Base-by-base conservation (phyloP, 2,329 filamentous ascomycete genomes). In the Colletotrichum viniferum region DNA sequence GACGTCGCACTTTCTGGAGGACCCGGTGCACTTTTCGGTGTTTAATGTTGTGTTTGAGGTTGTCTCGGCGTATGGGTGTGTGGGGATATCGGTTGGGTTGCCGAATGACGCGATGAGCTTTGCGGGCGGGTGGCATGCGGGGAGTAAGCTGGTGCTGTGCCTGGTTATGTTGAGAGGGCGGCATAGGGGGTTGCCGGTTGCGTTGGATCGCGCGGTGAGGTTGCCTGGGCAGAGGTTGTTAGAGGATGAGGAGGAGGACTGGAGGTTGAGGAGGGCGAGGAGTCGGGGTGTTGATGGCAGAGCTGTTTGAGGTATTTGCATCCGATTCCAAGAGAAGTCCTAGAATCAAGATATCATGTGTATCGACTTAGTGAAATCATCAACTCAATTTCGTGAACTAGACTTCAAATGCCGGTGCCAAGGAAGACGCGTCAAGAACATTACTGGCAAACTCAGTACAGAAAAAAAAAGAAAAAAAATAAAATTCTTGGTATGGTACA, bases 11-110 rank as follows among this genome's bases (percentile, higher is more conserved):
- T 91, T 90, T 68, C 83, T 87, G 2, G 79, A 81, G 7, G 86
- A 91, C 69, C 90, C 90, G 0, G 82, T 83, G 10, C 88, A 81
- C 55, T 92, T 88, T 80, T 89, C 88, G 24, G 88, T 91, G 7
- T 92, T 93, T 80, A 92, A 91, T 77, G 87, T 93, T 71, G 80
- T 90, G 3, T 92, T 92, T 75, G 90, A 92, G 79, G 88, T 90
- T 10, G 87, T 90, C 3, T 88, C 86, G 2, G 90, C 86, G 4
- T 93, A 93, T 79, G 91, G 90, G 8, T 91, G 89, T 67, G 91
- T 93, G n/a, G 91, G 91, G 5, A 85, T 93, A 18, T 90, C 88
- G 30, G 87, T 90, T 2, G 91, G 91, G 1, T 83, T 90, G 26
- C 89, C 91, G 0, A 84, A 85, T 12, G 83, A 87, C 72, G 87